Percentiles rank a stretch among this genome's conserved stretches.
Evolutionary conservation across 2,329 filamentous ascomycete genomes (phyloP).

Genomic region (Fusarium globosum): DNA sequence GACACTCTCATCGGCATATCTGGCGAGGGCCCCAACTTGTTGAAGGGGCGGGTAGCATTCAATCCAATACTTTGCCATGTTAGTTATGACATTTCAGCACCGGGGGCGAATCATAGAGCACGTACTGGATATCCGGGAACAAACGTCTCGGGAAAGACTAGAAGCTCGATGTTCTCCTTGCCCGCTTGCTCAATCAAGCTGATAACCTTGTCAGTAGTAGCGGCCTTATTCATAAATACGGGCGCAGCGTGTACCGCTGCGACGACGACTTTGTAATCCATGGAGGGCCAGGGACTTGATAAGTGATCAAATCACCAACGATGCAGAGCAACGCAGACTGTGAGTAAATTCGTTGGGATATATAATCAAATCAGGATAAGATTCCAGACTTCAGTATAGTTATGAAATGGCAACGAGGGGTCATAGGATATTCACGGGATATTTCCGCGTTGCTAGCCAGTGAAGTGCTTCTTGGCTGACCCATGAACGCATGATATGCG

Average conservation of each 20-base stretch:
- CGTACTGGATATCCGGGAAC: not conserved
- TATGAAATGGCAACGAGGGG: not conserved
- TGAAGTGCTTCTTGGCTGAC: not conserved
- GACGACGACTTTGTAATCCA: not conserved
- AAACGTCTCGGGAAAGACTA: not conserved
- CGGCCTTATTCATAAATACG: not conserved
- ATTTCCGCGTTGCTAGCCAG: not conserved
- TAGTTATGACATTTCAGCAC: not conserved
- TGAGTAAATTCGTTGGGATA: too few species aligned
- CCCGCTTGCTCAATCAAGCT: not conserved
- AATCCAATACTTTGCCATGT: not conserved
- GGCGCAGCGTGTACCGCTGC: not conserved
- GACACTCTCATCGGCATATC: not conserved
- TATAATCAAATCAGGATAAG: not conserved
- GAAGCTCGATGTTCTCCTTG: not conserved
- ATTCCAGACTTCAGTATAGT: not conserved
- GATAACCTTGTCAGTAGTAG: not conserved
- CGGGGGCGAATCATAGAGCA: fast-evolving
- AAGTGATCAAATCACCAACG: too few species aligned
- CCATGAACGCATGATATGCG: not conserved
- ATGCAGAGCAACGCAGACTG: too few species aligned
- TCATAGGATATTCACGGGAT: not conserved
- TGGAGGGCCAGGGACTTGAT: not conserved
- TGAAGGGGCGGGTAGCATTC: not conserved
- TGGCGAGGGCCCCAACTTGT: not conserved